Evolutionary conservation across 2,329 filamentous ascomycete genomes (phyloP), one percentile per base, ranked within the genome.

Genomic region (Cladophialophora psammophila): DNA sequence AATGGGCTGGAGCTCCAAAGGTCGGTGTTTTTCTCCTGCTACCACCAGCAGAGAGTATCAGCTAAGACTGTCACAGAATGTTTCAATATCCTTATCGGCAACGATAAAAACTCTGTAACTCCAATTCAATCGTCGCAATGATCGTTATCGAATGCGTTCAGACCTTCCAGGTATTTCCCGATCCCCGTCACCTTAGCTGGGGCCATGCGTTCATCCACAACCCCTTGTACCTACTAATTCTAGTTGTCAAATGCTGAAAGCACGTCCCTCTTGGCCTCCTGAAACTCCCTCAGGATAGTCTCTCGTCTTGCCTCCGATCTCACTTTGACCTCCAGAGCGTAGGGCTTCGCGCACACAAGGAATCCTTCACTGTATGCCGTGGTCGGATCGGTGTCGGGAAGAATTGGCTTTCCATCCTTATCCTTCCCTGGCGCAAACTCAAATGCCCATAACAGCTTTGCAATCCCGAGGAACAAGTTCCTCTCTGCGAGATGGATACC

Each of bases 301-400:
- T 73, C 69, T 10, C 68, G 69, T 66, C 79, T 76, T 45, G 72
- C 65, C 53, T 74, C 71, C 50, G 76, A 77, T 40, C 68, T 56
- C 5, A 64, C 63, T 53, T 67, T 60, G 34, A 79, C 74, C 40
- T 73, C 71, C 60, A 76, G 74, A 58, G 74, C 70, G 70, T 78
- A 80, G 10, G 74, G 72, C 52, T 74, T 74, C 13, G 78, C 76
- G 20, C 73, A 75, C 18, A 74, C 72, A 35, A 78, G 69, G 34
- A 82, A 75, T 0, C 78, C 79, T 32, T 78, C 75, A 54, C 73
- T 74, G 69, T 76, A 80, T 20, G 78, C 80, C 4, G 76, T 71
- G 63, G 76, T 73, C 45, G 82, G 81, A 48, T 77, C 73, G 0
- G 78, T 59, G 31, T 76, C 72, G 0, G 77, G 74, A 20, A 78